Conservation (phyloP, 2,329 filamentous ascomycete genomes). For the Rutstroemia sp. region DNA sequence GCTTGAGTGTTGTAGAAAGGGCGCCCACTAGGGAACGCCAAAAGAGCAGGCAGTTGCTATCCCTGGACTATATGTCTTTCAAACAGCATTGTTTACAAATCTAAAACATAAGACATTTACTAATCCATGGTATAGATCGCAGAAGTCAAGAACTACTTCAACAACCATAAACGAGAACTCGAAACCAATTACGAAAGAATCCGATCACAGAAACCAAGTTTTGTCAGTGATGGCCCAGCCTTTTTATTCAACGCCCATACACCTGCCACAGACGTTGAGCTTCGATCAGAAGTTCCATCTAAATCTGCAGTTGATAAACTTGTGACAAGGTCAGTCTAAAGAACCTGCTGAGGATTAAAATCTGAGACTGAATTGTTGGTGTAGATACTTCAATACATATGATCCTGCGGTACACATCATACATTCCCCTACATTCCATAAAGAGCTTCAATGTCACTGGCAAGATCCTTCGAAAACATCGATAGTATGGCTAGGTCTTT, state of each 20-base stretch:
- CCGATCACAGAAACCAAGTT: slow-evolving; percentile 56
- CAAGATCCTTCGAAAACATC: slow-evolving; percentile 63
- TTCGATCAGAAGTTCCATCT: slow-evolving; percentile 71
- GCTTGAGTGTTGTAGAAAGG: not conserved
- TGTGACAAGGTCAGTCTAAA: slow-evolving; percentile 43
- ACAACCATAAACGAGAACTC: slow-evolving; percentile 78
- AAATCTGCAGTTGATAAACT: slow-evolving; percentile 79
- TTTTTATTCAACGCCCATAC: slow-evolving; percentile 70
- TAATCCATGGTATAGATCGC: slow-evolving; percentile 49
- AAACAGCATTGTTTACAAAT: not conserved
- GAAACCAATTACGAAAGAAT: slow-evolving; percentile 76
- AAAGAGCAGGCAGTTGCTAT: not conserved
- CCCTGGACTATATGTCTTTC: not conserved
- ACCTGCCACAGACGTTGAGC: slow-evolving; percentile 64
- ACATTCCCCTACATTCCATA: slow-evolving; percentile 78
- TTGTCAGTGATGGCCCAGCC: slow-evolving; percentile 58
- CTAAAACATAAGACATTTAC: not conserved
- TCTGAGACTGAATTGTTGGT: not conserved
- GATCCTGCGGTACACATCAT: slow-evolving; percentile 66
- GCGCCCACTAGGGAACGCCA: not conserved
- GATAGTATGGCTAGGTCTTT: slow-evolving; percentile 70
- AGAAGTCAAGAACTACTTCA: slow-evolving; percentile 90
- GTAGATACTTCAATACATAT: slow-evolving; percentile 80
- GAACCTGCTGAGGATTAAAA: not conserved
- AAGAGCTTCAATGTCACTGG: slow-evolving; percentile 61